Conservation (phyloP, 2,329 filamentous ascomycete genomes). For the Trematosphaeria pertusa region DNA sequence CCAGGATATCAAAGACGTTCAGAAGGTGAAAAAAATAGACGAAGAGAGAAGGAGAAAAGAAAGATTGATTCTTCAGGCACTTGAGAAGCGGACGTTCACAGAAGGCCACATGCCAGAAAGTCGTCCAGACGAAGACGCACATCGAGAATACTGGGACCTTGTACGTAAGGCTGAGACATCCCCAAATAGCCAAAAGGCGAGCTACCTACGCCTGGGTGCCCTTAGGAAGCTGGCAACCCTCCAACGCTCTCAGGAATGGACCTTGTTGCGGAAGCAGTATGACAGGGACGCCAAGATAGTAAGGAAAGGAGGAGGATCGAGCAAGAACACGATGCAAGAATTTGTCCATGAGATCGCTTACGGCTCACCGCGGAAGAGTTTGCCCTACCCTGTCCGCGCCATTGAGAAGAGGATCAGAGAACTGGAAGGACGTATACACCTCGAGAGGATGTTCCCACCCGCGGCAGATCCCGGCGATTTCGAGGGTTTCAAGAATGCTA, state of each 20-base stretch:
- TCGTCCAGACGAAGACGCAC: no score
- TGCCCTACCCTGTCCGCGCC: neutral
- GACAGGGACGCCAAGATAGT: neutral
- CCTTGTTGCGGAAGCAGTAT: neutral
- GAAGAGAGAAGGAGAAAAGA: neutral
- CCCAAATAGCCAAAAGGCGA: no score
- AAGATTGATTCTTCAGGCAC: neutral
- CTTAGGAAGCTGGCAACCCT: no score
- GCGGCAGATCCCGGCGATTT: constrained; percentile 1
- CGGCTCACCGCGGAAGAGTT: neutral
- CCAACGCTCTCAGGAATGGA: no score
- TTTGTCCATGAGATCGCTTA: no score
- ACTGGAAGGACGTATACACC: constrained; percentile 6
- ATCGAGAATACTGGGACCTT: no score
- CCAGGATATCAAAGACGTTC: neutral
- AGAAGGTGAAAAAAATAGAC: neutral
- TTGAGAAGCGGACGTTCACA: neutral
- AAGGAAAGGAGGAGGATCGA: no score
- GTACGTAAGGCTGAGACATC: no score
- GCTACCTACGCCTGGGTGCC: no score
- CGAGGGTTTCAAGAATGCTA: neutral
- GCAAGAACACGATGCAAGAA: no score
- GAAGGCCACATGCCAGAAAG: neutral
- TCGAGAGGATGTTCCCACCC: constrained; percentile 5
- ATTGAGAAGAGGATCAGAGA: constrained; percentile 4